Evolutionary conservation across 441 rosid species (phyloP), one percentile per base, ranked within the genome.

Genomic region (Macaranga tanarius): DNA sequence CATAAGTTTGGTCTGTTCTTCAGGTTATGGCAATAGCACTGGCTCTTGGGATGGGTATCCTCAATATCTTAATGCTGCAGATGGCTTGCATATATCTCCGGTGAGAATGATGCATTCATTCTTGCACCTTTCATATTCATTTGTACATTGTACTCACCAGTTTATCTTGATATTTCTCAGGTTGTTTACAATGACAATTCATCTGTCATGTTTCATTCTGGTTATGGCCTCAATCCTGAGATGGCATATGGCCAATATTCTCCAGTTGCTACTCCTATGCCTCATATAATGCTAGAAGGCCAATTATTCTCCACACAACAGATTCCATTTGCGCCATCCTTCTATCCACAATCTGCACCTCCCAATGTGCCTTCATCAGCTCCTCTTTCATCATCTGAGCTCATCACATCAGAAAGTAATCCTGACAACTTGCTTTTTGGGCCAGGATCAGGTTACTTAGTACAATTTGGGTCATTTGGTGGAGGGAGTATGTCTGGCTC

Each of bases 131-230:
- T 52, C 13, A 74, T 48, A 19, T 40, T 55, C 26, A 34, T 47
- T 71, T 60, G 23, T 59, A 63, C 10, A 34, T 34, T 60, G 26
- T 56, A 52, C 20, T 71, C 44, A 59, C 40, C 20, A 10, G 10
- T 75, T 44, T 52, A 12, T 61, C 25, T 20, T 42, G 45, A 42
- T 22, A 20, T n/a, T 22, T 63, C 57, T 76, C 79, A 90, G 93
- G 85, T 85, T 69, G 81, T 88, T 31, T 88, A 86, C 87, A 85
- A 75, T 82, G 96, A 87, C 23, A 87, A 79, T 54, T 62, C 89
- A 17, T 79, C 96, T 56, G 63, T 85, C 55, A 52, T 87, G 84
- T 84, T 78, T 81, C 92, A 83, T 47, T 81, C 96, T 70, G 87
- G 87, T 57, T 90, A 71, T 74, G 83, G 85, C 73, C 87, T 76